These are phyloP conservation scores for Taxillus chinensis DNA, from an alignment of 164 flowering plant species.

Conservation along the genomic window DNA sequence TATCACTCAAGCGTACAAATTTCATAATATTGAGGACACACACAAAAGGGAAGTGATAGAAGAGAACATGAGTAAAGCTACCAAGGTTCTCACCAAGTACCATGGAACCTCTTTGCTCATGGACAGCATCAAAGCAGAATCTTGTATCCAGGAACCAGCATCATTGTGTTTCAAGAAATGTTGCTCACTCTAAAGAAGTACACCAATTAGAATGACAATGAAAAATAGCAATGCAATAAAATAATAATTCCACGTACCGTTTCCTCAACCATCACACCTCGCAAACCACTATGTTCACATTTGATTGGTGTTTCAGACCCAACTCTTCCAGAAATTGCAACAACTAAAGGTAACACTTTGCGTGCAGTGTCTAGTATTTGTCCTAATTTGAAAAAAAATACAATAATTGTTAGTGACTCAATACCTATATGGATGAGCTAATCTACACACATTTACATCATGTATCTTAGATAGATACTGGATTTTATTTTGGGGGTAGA, in stretches of 20 bases:
- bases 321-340: slow-evolving; percentile 85
- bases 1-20: too few relatives aligned
- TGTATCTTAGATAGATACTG: too few relatives aligned
- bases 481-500: too few relatives aligned
- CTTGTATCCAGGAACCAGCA: slow-evolving; percentile 97
- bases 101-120: slow-evolving; percentile 95
- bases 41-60: background rate
- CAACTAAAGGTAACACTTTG: slow-evolving; percentile 77
- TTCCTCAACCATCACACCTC: slow-evolving; percentile 95
- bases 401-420: background rate
- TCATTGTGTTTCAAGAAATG: slow-evolving; percentile 95
- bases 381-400: slow-evolving; percentile 38
- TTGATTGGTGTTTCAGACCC: slow-evolving; percentile 82
- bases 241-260: slow-evolving; percentile 38
- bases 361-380: slow-evolving; percentile 63
- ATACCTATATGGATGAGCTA: background rate
- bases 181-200: slow-evolving; percentile 69
- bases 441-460: background rate
- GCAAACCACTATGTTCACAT: slow-evolving; percentile 75
- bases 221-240: background rate
- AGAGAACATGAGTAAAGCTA: background rate
- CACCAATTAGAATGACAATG: background rate
- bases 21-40: too few relatives aligned
- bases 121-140: slow-evolving; percentile 90
- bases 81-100: slow-evolving; percentile 62